Conservation (phyloP, 148 eudicot species). For the Pharnaceum exiguum region DNA sequence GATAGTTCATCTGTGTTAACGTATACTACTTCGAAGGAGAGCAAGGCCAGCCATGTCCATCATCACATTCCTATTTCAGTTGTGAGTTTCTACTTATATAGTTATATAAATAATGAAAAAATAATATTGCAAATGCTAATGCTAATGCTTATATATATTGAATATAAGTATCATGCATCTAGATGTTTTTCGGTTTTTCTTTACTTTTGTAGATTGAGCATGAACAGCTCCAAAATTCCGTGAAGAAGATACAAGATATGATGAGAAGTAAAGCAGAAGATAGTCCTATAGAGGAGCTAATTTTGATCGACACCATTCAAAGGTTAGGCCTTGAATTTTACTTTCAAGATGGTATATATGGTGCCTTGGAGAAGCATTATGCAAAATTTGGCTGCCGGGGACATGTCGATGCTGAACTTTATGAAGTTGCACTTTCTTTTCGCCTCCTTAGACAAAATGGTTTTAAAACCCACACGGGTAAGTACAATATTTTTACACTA, state of each 20-base stretch:
- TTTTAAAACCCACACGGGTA: slow-evolving; percentile 29
- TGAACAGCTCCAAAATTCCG: too few species aligned
- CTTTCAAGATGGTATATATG: slow-evolving; percentile 33
- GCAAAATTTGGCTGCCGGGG: not conserved
- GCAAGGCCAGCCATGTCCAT: too few species aligned
- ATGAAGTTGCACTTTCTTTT: slow-evolving; percentile 32
- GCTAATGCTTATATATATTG: too few species aligned
- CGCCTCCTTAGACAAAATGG: slow-evolving; percentile 42
- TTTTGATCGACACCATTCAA: slow-evolving; percentile 13
- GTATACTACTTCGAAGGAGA: too few species aligned
- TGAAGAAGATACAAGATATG: not conserved
- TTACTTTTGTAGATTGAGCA: too few species aligned
- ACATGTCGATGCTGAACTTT: slow-evolving; percentile 13
- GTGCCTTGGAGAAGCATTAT: slow-evolving; percentile 8
- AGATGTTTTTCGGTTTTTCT: too few species aligned
- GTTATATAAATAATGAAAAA: too few species aligned
- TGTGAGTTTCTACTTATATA: too few species aligned
- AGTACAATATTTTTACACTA: not conserved
- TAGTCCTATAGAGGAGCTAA: slow-evolving; percentile 2
- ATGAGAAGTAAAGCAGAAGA: not conserved
- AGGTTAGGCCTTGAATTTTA: slow-evolving; percentile 28
- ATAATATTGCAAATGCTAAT: too few species aligned
- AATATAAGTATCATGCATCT: too few species aligned
- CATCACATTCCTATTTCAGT: too few species aligned
- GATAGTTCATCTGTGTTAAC: too few species aligned